Conservation (phyloP, 345 rosid species). For the Rhodamnia argentea region DNA sequence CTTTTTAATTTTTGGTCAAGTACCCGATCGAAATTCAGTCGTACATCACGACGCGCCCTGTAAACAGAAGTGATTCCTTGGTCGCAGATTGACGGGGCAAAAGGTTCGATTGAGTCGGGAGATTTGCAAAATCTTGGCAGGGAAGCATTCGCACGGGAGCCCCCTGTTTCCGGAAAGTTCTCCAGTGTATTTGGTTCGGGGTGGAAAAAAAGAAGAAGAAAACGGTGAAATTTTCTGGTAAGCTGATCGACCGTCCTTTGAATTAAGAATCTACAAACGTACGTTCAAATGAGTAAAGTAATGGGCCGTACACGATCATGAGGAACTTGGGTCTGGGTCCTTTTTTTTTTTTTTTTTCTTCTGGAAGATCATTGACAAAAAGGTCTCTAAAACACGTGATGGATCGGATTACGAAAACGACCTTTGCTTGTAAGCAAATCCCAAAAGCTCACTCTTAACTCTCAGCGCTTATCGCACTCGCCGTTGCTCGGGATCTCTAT, state of each 20-base stretch:
- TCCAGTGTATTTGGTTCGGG: too few species aligned
- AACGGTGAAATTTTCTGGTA: too few species aligned
- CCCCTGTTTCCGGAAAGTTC: neutral
- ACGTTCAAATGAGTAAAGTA: neutral
- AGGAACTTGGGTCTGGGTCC: neutral
- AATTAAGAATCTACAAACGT: neutral
- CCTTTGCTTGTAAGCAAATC: neutral
- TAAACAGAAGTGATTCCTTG: neutral
- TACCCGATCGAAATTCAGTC: neutral
- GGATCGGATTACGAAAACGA: neutral
- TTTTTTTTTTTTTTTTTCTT: neutral
- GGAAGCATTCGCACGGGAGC: neutral
- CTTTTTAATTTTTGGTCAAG: neutral
- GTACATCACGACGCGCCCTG: neutral
- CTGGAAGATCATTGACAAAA: neutral
- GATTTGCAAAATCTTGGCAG: neutral
- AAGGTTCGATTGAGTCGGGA: neutral
- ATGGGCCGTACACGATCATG: neutral
- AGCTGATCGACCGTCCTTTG: neutral
- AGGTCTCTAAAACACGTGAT: neutral
- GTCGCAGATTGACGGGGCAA: neutral
- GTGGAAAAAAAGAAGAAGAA: too few species aligned
- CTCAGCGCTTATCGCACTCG: neutral
- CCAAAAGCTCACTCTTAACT: neutral
- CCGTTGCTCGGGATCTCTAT: neutral